Percentiles rank a stretch among this genome's conserved stretches.
phyloP scores from a whole-genome alignment of 345 rosid species.

The Ceriops tagal region DNA sequence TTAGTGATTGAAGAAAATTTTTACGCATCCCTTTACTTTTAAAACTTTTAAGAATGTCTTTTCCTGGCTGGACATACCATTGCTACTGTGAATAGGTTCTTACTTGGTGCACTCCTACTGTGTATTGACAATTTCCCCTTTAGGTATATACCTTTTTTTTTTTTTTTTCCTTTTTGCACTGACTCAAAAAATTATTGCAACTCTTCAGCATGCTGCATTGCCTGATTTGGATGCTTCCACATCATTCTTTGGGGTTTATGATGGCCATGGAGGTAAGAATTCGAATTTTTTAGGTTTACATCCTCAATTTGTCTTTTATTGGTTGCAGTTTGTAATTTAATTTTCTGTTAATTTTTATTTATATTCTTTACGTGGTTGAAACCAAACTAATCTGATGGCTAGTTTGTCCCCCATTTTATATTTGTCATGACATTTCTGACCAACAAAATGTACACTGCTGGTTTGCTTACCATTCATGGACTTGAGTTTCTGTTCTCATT shows the following conservation, averaged over 20 bases:
- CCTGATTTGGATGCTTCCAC: constrained; percentile 74
- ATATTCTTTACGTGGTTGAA: not conserved
- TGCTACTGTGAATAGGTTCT: no score
- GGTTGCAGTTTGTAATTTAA: not conserved
- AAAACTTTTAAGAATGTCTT: no score
- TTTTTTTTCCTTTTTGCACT: no score
- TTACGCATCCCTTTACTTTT: no score
- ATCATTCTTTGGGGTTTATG: constrained; percentile 95
- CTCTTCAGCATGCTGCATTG: constrained; percentile 70
- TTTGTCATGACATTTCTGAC: no score
- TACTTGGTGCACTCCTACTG: no score
- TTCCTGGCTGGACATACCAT: no score
- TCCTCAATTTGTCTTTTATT: not conserved
- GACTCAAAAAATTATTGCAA: not conserved
- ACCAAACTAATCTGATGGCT: not conserved
- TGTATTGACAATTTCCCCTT: no score
- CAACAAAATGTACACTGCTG: no score
- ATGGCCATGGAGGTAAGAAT: constrained; percentile 97
- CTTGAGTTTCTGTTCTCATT: not conserved
- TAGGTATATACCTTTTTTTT: no score
- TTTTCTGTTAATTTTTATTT: not conserved
- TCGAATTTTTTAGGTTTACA: constrained; percentile 23
- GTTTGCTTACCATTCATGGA: not conserved
- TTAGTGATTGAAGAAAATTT: no score
- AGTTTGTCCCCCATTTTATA: no score